Evolutionary conservation across 164 flowering plant species (phyloP).

Genomic region (Kingdonia uniflora): DNA sequence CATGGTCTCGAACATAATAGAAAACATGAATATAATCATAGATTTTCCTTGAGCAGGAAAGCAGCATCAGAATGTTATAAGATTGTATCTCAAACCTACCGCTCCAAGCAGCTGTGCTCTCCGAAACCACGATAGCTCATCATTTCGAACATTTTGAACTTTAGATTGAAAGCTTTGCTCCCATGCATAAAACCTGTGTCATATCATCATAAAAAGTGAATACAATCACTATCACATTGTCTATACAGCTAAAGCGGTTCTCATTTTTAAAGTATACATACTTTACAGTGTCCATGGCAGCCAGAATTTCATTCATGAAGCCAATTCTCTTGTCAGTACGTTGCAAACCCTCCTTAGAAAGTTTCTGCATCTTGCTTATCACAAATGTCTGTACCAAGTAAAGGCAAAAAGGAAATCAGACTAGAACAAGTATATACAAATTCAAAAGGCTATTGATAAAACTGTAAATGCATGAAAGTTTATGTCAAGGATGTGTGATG

Average conservation of each 20-base stretch:
- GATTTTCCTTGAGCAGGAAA: too few relatives aligned
- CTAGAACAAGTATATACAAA: background rate
- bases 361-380: constrained; percentile 76
- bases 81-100: constrained; percentile 24
- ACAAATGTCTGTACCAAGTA: constrained; percentile 51
- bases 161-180: constrained; percentile 82
- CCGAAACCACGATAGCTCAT: constrained; percentile 90
- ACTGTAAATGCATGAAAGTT: too few relatives aligned
- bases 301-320: constrained; percentile 94
- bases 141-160: constrained; percentile 59
- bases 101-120: constrained; percentile 68
- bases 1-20: too few relatives aligned
- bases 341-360: constrained; percentile 90
- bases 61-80: too few relatives aligned
- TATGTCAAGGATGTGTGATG: too few relatives aligned
- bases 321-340: constrained; percentile 97
- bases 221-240: background rate
- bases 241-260: too few relatives aligned
- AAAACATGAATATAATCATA: background rate
- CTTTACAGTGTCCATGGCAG: constrained; percentile 99
- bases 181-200: constrained; percentile 94
- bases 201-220: constrained; percentile 12
- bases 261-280: constrained; percentile 21
- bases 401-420: constrained; percentile 1
- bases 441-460: too few relatives aligned